These are phyloP conservation scores for Celoporthe dispersa DNA, from an alignment of 2,329 filamentous ascomycete genomes.

Conservation along the genomic window DNA sequence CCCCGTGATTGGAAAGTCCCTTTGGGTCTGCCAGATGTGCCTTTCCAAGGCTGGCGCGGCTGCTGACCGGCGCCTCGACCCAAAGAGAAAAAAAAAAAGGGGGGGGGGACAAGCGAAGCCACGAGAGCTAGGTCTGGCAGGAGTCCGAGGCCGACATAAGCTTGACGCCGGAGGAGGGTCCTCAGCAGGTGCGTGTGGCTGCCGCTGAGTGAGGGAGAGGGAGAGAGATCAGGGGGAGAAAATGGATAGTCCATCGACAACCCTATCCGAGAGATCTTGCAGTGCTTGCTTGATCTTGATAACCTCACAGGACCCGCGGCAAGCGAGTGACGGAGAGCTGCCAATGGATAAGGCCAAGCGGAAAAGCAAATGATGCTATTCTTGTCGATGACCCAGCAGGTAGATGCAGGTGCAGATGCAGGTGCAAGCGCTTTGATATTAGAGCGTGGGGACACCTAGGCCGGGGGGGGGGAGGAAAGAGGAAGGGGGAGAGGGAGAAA, in stretches of 20 bases:
- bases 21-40: slow-evolving; percentile 14
- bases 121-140: not conserved
- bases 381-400: slow-evolving; percentile 13
- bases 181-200: not conserved
- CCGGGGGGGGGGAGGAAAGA: not conserved
- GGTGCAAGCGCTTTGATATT: slow-evolving; percentile 24
- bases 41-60: slow-evolving; percentile 12
- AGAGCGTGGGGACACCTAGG: slow-evolving; percentile 15
- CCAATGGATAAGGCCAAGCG: not conserved
- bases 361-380: slow-evolving; percentile 18
- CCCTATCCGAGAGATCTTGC: slow-evolving; percentile 7
- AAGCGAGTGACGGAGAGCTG: not conserved
- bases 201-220: not conserved
- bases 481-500: slow-evolving; percentile 7
- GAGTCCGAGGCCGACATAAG: not conserved
- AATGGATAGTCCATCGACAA: not conserved
- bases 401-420: not conserved
- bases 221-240: not conserved
- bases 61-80: slow-evolving; percentile 18
- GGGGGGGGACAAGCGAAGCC: slow-evolving; percentile 9
- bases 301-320: not conserved
- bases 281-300: not conserved
- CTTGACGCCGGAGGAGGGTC: not conserved
- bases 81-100: no score
- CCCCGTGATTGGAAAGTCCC: slow-evolving; percentile 12